Evolutionary conservation across 2,329 filamentous ascomycete species (phyloP).

Genomic region (Colletotrichum sp.): DNA sequence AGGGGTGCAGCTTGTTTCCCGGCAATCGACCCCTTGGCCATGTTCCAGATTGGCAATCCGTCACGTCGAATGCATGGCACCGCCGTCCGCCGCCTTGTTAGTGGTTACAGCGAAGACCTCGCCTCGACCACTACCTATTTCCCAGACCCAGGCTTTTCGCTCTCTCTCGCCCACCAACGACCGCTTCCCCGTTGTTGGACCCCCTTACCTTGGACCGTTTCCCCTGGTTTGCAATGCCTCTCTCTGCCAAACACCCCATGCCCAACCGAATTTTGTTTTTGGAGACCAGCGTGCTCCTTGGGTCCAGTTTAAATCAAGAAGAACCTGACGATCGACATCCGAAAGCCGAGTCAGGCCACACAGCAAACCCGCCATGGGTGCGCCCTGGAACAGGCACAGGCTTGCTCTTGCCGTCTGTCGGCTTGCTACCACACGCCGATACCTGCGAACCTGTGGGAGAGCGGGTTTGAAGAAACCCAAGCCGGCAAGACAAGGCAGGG

Average conservation of each 20-base stretch:
- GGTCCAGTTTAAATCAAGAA: conserved; percentile 1
- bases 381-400: neutral
- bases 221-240: neutral
- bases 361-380: neutral
- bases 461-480: neutral
- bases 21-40: conserved; percentile 8
- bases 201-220: neutral
- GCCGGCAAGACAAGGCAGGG: neutral
- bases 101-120: neutral
- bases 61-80: conserved; percentile 11
- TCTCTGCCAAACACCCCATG: neutral
- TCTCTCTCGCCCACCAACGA: neutral
- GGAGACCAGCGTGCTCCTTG: neutral
- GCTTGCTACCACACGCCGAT: neutral
- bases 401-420: neutral
- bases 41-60: conserved; percentile 17
- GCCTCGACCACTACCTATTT: neutral
- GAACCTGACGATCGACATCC: conserved; percentile 8
- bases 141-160: neutral
- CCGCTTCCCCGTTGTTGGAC: neutral
- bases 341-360: conserved; percentile 9
- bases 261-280: neutral
- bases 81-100: neutral
- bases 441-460: neutral
- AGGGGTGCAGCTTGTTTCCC: conserved; percentile 8